A percentile compares a stretch with the other conserved stretches of the same genome.
Evolutionary conservation across 306 rosid genomes (phyloP).

Genomic region (Canavalia gladiata): DNA sequence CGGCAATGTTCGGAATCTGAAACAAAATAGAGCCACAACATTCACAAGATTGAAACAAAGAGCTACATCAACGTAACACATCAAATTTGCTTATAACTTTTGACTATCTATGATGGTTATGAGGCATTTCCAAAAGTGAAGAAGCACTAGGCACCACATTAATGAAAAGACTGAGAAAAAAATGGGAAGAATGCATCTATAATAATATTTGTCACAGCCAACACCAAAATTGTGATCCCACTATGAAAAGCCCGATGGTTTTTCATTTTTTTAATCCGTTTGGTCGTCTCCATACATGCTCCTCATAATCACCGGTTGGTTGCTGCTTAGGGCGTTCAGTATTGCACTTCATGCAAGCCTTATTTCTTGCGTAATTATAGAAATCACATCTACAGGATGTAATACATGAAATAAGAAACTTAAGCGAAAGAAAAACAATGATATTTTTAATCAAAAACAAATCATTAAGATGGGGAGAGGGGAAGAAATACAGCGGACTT

Average conservation of each 20-base stretch:
- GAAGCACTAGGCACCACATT: neutral
- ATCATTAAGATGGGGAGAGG: neutral
- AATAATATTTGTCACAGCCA: neutral
- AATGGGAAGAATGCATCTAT: neutral
- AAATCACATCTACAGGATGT: slow-evolving; percentile 70
- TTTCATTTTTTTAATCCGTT: slow-evolving; percentile 16
- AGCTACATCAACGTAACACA: no score
- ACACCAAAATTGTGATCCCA: slow-evolving; percentile 15
- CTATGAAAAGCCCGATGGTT: neutral
- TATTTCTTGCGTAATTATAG: slow-evolving; percentile 67
- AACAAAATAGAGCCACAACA: neutral
- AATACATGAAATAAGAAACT: slow-evolving; percentile 20
- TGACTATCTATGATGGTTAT: no score
- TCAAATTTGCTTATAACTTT: neutral
- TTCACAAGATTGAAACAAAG: neutral
- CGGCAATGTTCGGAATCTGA: neutral
- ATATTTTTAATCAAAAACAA: no score
- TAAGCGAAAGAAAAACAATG: neutral
- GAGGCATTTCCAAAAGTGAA: neutral
- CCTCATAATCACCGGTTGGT: slow-evolving; percentile 49
- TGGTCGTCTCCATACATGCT: slow-evolving; percentile 61
- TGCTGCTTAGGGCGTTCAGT: slow-evolving; percentile 53
- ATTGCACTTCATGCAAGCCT: slow-evolving; percentile 69
- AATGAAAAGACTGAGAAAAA: neutral
- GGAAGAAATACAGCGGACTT: slow-evolving; percentile 49